phyloP scores from a whole-genome alignment of 2,329 filamentous ascomycete species.

The Neophaeococcomyces mojaviensis region DNA sequence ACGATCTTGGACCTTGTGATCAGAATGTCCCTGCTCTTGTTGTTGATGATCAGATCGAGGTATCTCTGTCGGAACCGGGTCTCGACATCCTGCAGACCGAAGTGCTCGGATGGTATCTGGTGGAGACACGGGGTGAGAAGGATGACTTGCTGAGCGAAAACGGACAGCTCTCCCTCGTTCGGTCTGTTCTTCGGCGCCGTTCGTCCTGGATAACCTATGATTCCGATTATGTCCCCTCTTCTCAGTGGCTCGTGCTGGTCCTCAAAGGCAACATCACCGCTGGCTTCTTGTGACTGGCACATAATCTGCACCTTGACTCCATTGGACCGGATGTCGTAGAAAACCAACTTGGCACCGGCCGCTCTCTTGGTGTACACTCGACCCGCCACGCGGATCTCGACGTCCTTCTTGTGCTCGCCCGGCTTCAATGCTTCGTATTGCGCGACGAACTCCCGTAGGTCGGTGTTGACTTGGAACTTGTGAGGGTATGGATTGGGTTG shows the following conservation, averaged over 20 bases:
- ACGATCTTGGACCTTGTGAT: constrained; percentile 81
- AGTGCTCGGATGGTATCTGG: constrained; percentile 81
- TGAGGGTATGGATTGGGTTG: constrained; percentile 84
- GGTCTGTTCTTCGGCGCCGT: constrained; percentile 83
- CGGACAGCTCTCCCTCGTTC: constrained; percentile 77
- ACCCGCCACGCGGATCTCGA: constrained; percentile 68
- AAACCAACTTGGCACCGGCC: constrained; percentile 75
- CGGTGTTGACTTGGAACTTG: constrained; percentile 81
- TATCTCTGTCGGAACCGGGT: constrained; percentile 88
- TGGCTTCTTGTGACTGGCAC: constrained; percentile 75
- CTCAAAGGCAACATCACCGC: constrained; percentile 64
- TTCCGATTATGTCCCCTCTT: constrained; percentile 86
- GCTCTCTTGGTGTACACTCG: constrained; percentile 84
- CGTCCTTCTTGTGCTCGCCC: constrained; percentile 71
- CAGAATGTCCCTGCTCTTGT: constrained; percentile 73
- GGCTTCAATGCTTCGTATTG: constrained; percentile 74
- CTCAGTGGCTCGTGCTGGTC: constrained; percentile 84
- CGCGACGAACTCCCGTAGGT: constrained; percentile 69
- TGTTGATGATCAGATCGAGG: constrained; percentile 95
- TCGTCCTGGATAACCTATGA: constrained; percentile 73
- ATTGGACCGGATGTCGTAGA: constrained; percentile 77
- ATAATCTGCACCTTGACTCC: constrained; percentile 81
- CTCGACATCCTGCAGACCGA: constrained; percentile 92
- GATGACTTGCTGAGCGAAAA: constrained; percentile 80
- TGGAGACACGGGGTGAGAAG: constrained; percentile 88